These are phyloP conservation scores for Styphnolobium japonicum DNA, from an alignment of 306 rosid species.

Conservation along the genomic window DNA sequence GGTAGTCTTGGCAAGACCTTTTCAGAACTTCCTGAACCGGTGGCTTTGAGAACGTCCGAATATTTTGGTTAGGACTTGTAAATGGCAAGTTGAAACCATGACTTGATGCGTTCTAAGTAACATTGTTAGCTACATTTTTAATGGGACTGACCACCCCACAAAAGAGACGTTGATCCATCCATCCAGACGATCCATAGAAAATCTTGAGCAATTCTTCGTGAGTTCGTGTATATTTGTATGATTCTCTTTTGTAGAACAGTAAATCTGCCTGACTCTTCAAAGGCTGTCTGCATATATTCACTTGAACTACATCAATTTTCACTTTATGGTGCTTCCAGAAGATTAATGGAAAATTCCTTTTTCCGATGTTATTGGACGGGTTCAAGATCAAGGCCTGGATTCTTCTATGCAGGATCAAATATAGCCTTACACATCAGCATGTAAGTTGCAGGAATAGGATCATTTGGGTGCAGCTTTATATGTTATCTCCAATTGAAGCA, in stretches of 20 bases:
- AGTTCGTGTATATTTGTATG: too few relatives aligned
- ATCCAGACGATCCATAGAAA: too few relatives aligned
- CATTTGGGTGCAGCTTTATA: conserved; percentile 39
- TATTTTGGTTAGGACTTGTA: neutral
- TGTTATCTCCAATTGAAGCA: conserved; percentile 28
- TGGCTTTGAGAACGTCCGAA: too few relatives aligned
- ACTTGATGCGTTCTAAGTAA: neutral
- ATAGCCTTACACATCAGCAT: neutral
- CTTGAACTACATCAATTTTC: neutral
- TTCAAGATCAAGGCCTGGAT: neutral
- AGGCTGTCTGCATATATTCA: too few relatives aligned
- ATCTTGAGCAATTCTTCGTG: neutral
- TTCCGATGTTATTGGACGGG: neutral
- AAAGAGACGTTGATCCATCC: neutral
- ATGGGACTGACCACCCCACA: neutral
- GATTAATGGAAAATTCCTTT: neutral
- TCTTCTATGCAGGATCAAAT: neutral
- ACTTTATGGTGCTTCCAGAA: neutral
- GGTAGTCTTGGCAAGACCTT: too few relatives aligned
- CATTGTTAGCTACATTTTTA: too few relatives aligned
- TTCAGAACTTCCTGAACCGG: too few relatives aligned
- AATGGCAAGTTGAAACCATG: neutral
- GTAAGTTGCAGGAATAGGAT: conserved; percentile 45
- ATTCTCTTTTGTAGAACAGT: neutral
- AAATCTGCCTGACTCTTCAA: neutral